Evolutionary conservation across 2,329 filamentous ascomycete genomes (phyloP).

Genomic region (Thelonectria rubi): DNA sequence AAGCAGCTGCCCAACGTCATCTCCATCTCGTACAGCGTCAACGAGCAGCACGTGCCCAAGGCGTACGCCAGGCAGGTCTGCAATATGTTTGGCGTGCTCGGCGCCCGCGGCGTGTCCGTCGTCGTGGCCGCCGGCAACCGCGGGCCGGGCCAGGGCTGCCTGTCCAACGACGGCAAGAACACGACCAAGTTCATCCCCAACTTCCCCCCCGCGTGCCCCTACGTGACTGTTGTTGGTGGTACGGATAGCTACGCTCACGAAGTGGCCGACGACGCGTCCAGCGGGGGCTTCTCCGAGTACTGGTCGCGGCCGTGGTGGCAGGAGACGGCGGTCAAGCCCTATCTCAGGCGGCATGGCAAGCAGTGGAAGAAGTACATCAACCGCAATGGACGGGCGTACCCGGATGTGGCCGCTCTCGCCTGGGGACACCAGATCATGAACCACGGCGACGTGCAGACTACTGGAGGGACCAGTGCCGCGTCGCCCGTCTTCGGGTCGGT

Average conservation of each 20-base stretch:
- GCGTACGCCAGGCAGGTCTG: constrained; percentile 63
- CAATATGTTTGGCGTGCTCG: constrained; percentile 70
- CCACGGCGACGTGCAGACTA: constrained; percentile 36
- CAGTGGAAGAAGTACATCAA: constrained; percentile 60
- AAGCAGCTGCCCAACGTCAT: constrained; percentile 69
- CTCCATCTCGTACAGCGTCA: constrained; percentile 75
- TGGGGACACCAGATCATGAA: constrained; percentile 47
- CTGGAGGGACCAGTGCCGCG: constrained; percentile 59
- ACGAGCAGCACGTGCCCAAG: constrained; percentile 70
- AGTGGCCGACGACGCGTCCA: constrained; percentile 60
- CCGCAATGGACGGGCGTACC: constrained; percentile 63
- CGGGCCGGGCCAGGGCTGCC: constrained; percentile 49
- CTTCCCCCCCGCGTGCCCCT: constrained; percentile 61
- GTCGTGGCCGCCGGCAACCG: constrained; percentile 70
- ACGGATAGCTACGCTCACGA: constrained; percentile 63
- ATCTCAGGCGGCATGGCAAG: constrained; percentile 52
- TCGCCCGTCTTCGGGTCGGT: constrained; percentile 70
- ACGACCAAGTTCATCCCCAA: constrained; percentile 46
- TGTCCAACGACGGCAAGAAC: constrained; percentile 49
- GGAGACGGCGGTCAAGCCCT: constrained; percentile 57
- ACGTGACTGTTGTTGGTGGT: constrained; percentile 69
- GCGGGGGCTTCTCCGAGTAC: constrained; percentile 60
- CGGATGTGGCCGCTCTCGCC: constrained; percentile 68
- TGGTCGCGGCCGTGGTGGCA: constrained; percentile 57
- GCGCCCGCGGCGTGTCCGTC: constrained; percentile 72